Evolutionary conservation across 345 rosid genomes (phyloP), one percentile per base, ranked within the genome.

Genomic region (Citrus medica): DNA sequence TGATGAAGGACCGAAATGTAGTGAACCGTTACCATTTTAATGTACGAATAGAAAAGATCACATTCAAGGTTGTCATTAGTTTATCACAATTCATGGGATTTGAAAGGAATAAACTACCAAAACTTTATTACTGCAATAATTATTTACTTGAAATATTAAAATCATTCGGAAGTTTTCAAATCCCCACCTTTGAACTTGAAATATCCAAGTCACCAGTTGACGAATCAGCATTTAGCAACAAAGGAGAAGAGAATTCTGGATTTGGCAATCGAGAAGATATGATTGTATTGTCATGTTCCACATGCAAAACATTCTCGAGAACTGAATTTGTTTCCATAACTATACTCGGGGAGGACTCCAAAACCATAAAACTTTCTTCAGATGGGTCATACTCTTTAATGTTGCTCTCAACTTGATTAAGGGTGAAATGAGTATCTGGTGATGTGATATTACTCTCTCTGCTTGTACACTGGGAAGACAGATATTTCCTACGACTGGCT

Each of bases 381-480:
- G 69, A 53, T 80, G 58, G 79, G 71, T 63, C 76, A 0, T 84
- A 80, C 76, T 81, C 84, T 74, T 80, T 79, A 17, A 79, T 33
- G 33, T 76, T 83, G 69, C 65, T 75, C 72, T 81, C 83, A 76
- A 74, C 80, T 65, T 80, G 82, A 79, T 66, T 67, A 53, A 67
- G 81, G 67, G 76, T 76, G 67, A 85, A 76, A 75, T 63, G 68
- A 76, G 79, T 79, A 79, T 91, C 90, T 42, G 85, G 83, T 27
- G 93, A 89, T 68, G 83, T 77, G 75, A 82, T 85, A 79, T 81
- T 76, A 38, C 32, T 58, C 76, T 84, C 81, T 69, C 80, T 80
- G 32, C 72, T 56, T 25, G 46, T 71, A 76, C 74, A 33, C 61
- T 48, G 80, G 55, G 82, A 77, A 61, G 86, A 75, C 55, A 64